Evolutionary conservation across 1,284 basidiomycete species (phyloP).

Genomic region (Ustilago shanxiensis): DNA sequence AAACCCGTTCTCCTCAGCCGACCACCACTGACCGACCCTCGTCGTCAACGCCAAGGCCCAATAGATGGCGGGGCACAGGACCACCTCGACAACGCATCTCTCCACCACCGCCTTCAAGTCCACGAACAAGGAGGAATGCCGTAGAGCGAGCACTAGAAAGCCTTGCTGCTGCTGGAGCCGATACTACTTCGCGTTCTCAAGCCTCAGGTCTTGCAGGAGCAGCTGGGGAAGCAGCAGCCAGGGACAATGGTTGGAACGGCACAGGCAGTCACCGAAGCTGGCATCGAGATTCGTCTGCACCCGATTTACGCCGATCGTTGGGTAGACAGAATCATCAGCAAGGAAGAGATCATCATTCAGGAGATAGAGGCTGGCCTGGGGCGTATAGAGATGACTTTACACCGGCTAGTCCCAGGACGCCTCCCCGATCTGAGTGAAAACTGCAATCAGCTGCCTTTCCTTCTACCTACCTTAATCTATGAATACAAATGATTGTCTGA

Average conservation of each 20-base stretch:
- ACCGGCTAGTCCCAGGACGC: slow-evolving; percentile 16
- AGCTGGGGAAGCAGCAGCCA: background rate
- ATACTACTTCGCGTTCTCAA: background rate
- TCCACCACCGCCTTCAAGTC: slow-evolving; percentile 8
- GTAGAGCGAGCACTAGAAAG: slow-evolving; percentile 32
- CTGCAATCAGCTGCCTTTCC: too few relatives aligned
- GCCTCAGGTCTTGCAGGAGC: background rate
- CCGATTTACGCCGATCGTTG: slow-evolving; percentile 12
- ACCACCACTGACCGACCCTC: slow-evolving; percentile 3
- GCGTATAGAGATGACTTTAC: slow-evolving; percentile 1
- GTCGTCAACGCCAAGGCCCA: background rate
- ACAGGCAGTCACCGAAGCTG: slow-evolving; percentile 12
- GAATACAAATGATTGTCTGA: too few relatives aligned
- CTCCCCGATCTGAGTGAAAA: slow-evolving; percentile 13
- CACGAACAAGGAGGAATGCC: slow-evolving; percentile 17
- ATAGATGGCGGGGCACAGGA: slow-evolving; percentile 6
- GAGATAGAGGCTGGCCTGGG: background rate
- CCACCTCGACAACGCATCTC: background rate
- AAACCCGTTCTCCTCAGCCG: slow-evolving; percentile 16
- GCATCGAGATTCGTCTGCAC: slow-evolving; percentile 1
- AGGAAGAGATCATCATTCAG: slow-evolving; percentile 7
- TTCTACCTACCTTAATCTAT: too few relatives aligned
- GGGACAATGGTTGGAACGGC: slow-evolving; percentile 1
- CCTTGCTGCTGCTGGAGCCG: slow-evolving; percentile 21
- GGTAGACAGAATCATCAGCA: slow-evolving; percentile 5